phyloP scores from a whole-genome alignment of 2,329 filamentous ascomycete genomes.

The Elsinoe batatas region DNA sequence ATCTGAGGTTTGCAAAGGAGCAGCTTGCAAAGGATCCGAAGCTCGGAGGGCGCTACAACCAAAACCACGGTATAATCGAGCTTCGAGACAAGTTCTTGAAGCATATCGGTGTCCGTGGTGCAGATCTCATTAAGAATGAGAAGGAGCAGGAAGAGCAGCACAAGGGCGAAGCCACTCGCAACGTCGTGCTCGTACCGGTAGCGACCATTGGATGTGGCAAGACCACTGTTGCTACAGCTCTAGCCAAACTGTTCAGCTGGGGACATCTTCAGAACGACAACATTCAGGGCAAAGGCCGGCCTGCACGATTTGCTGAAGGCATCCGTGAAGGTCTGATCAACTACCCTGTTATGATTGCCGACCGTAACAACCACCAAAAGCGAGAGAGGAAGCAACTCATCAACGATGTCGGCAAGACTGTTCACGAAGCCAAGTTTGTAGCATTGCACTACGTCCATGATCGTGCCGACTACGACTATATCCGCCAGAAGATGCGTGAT shows the following conservation, averaged over 20 bases:
- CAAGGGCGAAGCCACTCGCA: conserved; percentile 47
- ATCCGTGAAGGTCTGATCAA: conserved; percentile 56
- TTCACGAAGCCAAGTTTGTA: conserved; percentile 61
- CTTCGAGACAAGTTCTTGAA: conserved; percentile 80
- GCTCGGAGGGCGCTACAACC: conserved; percentile 61
- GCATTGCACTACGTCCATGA: conserved; percentile 85
- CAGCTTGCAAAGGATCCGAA: conserved; percentile 59
- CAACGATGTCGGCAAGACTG: conserved; percentile 56
- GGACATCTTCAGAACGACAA: conserved; percentile 96
- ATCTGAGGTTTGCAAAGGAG: conserved; percentile 69
- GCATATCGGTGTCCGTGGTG: conserved; percentile 73
- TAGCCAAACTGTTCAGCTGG: conserved; percentile 78
- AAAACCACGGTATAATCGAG: conserved; percentile 91
- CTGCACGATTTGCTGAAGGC: conserved; percentile 64
- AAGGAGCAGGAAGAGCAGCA: conserved; percentile 43
- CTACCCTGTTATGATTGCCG: conserved; percentile 69
- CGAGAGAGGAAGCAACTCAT: conserved; percentile 85
- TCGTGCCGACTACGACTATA: conserved; percentile 53
- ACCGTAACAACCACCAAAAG: conserved; percentile 86
- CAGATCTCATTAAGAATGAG: conserved; percentile 75
- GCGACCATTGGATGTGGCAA: conserved; percentile 95
- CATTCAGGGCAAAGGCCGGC: conserved; percentile 67
- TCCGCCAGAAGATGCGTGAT: conserved; percentile 63
- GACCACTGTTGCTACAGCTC: conserved; percentile 77
- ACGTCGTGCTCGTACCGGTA: conserved; percentile 79